Conservation (phyloP, 169 alveolate species). For the Plasmodium blacklocki region DNA sequence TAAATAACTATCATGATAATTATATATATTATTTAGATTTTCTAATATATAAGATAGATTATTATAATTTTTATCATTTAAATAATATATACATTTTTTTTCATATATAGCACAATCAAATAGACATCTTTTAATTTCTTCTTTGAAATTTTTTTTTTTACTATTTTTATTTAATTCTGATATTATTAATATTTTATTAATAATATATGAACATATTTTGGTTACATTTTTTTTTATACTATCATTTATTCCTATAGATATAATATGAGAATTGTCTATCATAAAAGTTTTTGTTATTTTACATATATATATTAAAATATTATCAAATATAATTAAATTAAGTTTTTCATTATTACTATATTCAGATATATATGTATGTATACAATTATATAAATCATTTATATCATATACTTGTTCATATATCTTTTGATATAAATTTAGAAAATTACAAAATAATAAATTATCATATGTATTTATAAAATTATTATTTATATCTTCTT, state of each 20-base stretch:
- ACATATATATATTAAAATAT: constrained; percentile 59
- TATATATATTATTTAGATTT: constrained; percentile 63
- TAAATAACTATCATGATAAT: constrained; percentile 59
- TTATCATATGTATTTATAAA: constrained; percentile 8
- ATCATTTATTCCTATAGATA: constrained; percentile 72
- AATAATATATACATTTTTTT: constrained; percentile 55
- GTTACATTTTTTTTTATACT: constrained; percentile 48
- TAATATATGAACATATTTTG: constrained; percentile 56
- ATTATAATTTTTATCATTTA: constrained; percentile 49
- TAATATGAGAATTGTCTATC: constrained; percentile 58
- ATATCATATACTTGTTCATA: constrained; percentile 73
- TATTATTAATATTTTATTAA: constrained; percentile 39
- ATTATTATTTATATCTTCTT: constrained; percentile 21
- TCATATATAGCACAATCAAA: constrained; percentile 71
- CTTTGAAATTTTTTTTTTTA: constrained; percentile 33
- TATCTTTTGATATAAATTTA: constrained; percentile 55
- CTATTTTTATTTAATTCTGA: constrained; percentile 65
- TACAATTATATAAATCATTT: constrained; percentile 60
- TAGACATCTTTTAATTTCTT: constrained; percentile 61
- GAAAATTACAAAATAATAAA: constrained; percentile 58
- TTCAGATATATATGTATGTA: constrained; percentile 49
- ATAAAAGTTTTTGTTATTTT: constrained; percentile 64
- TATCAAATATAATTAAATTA: constrained; percentile 50
- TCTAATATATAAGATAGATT: constrained; percentile 36
- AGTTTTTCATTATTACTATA: constrained; percentile 48